Base-by-base conservation (phyloP, 2,329 filamentous ascomycete genomes). In the Teratosphaeria viscida region DNA sequence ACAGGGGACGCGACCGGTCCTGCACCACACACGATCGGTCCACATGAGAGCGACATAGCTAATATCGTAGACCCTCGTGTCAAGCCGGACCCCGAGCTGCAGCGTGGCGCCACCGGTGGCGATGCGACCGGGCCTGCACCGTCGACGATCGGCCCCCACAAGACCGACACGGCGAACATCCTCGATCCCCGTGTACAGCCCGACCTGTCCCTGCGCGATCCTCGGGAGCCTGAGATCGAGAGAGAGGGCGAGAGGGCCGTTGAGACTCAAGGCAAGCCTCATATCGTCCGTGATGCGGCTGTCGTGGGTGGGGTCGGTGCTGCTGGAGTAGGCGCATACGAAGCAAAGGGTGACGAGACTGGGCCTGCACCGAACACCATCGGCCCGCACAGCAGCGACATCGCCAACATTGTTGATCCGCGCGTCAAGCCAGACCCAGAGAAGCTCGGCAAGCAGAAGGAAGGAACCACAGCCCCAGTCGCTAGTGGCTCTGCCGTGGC, bases 61-160 rank as follows among this genome's bases (percentile, higher is more conserved):
- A 66, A 67, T 39, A 52, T 66, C 8, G 32, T 63, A 16, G 66
- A 67, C 55, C 67, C 66, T 27, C 59, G 65, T 16, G 67, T 67
- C 2, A 59, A 63, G 43, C 63, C 67, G 10, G 59, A 66, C 43
- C 65, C 66, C 4, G 64, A 67, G 56, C 52, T 35, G 32, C 52
- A 54, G 32, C 52, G 32, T 1, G 52, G 32, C 32, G 52, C 52
- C 26, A 27, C 32, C 3, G 52, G 26, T 32, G 52, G 26, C 23
- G 26, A 32, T 34, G 52, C 26, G 52, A 54, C 52, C 23, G 52
- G 27, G 14, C 52, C 52, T n/a, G 52, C 52, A 8, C 23, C 34
- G 6, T 56, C 54, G 29, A 56, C 54, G 16, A 56, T 37, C 12
- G 54, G 54, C 12, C 54, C 54, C 16, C 54, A 56, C 35, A 56